Evolutionary conservation across 2,329 filamentous ascomycete genomes (phyloP), one percentile per base, ranked within the genome.

Genomic region (Alternaria brassicicola): DNA sequence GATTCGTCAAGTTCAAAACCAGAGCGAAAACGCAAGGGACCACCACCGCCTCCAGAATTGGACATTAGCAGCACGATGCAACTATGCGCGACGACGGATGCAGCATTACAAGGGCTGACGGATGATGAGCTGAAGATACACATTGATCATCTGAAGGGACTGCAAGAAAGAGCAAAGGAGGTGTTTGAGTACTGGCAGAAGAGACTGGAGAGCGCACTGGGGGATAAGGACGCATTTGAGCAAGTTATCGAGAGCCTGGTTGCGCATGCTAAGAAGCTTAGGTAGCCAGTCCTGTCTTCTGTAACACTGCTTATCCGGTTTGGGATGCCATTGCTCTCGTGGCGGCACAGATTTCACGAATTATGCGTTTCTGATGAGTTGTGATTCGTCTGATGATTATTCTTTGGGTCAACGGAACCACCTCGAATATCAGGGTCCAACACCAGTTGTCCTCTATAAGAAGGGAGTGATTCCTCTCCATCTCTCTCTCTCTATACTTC

Each of bases 231-330:
- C 75, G 92, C 93, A 3, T 95, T 97, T 76, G 94, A 98, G 75
- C 93, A 92, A 0, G 94, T 98, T 15, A 97, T 98, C 83, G 94
- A 97, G 79, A 97, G 97, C 76, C 78, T 98, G 65, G 94, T 97
- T 41, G 95, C 93, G 77, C 92, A 96, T 80, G 92, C 92, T 48
- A 85, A 92, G 76, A 92, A 93, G 79, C 88, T 92, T 55, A 85
- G 92, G 73, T 95, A 58, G 55, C 43, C 13, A 49, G 19, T n/a
- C 8, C 15, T 28, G 25, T 47, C 15, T 42, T 5, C 19, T 25
- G 28, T 23, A 23, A 46, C 21, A n/a, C 39, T 31, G 39, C 15
- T 35, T 30, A 19, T 33, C 13, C 50, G 10, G 13, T 19, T 36
- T 25, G 7, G 30, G 13, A 28, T 21, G 21, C 6, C 15, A 36